Percentiles rank a stretch among this genome's conserved stretches.
These are phyloP conservation scores for Aureobasidium sp. DNA, from an alignment of 2,329 filamentous ascomycete genomes.

Conservation along the genomic window DNA sequence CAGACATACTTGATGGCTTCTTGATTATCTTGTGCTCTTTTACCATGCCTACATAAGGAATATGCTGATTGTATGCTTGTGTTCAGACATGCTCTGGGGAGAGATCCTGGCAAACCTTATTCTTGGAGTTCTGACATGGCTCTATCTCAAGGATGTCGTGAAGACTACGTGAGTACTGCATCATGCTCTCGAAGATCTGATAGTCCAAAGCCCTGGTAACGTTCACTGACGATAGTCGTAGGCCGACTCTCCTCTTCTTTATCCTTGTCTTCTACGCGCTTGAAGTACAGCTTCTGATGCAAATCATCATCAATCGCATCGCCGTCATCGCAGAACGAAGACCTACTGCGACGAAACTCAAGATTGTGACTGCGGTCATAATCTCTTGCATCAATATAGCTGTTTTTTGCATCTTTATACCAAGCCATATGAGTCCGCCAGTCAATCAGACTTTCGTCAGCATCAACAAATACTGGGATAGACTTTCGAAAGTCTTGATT, in stretches of 20 bases:
- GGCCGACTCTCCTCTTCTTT: constrained; percentile 7
- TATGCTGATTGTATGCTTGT: no score
- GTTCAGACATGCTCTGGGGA: constrained; percentile 50
- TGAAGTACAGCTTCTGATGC: constrained; percentile 28
- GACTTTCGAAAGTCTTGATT: constrained; percentile 41
- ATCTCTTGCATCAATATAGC: constrained; percentile 41
- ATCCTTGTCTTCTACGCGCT: constrained; percentile 31
- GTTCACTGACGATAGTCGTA: not conserved
- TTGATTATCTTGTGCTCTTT: no score
- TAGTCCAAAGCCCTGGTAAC: not conserved
- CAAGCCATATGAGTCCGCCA: constrained; percentile 36
- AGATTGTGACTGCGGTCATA: constrained; percentile 40
- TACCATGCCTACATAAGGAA: no score
- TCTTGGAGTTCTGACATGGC: constrained; percentile 46
- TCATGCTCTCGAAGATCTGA: not conserved
- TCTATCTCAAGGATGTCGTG: constrained; percentile 32
- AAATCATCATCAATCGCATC: constrained; percentile 43
- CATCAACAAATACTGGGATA: constrained; percentile 43
- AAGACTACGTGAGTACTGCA: constrained; percentile 11
- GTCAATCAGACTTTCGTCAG: constrained; percentile 34
- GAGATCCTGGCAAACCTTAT: constrained; percentile 43
- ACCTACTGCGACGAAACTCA: constrained; percentile 34
- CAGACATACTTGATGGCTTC: no score
- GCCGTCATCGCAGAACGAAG: constrained; percentile 30
- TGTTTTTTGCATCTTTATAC: constrained; percentile 41